phyloP scores from a whole-genome alignment of 2,329 filamentous ascomycete species.

The Xylariomycetidae sp. region DNA sequence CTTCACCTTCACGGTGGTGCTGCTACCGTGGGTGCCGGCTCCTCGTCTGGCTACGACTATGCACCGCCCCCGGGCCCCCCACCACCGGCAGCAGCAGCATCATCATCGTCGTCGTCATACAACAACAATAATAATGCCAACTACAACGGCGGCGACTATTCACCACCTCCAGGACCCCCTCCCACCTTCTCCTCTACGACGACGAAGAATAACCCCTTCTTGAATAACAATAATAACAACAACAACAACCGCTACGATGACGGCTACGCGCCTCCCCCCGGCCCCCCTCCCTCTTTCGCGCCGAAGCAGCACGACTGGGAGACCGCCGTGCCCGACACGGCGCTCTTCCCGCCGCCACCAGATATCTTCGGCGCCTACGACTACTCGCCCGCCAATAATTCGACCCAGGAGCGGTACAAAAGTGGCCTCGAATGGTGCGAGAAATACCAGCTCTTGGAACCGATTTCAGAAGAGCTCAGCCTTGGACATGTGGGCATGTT shows the following conservation, averaged over 20 bases:
- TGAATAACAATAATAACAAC: too few species aligned
- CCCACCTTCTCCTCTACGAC: conserved; percentile 25
- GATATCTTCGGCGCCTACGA: conserved; percentile 61
- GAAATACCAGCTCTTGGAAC: conserved; percentile 52
- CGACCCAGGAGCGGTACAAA: conserved; percentile 58
- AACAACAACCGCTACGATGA: too few species aligned
- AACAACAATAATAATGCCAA: too few species aligned
- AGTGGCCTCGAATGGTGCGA: conserved; percentile 63
- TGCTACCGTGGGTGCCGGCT: too few species aligned
- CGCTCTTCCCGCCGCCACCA: conserved; percentile 69
- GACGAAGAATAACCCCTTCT: conserved; percentile 19
- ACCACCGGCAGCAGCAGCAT: conserved; percentile 12
- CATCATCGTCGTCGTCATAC: too few species aligned
- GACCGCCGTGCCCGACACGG: conserved; percentile 64
- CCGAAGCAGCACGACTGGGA: conserved; percentile 62
- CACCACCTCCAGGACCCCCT: conserved; percentile 27
- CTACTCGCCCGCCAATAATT: conserved; percentile 64
- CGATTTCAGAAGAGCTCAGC: conserved; percentile 46
- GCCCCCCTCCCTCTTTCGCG: conserved; percentile 26
- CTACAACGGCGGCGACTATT: too few species aligned
- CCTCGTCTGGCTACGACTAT: conserved; percentile 8
- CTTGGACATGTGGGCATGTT: conserved; percentile 51
- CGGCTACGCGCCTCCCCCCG: conserved; percentile 29
- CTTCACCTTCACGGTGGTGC: conserved; percentile 19
- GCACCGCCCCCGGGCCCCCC: conserved; percentile 19